Evolutionary conservation across 768 basidiomycete species (phyloP).

Genomic region (Omphalotus guepiniiformis): DNA sequence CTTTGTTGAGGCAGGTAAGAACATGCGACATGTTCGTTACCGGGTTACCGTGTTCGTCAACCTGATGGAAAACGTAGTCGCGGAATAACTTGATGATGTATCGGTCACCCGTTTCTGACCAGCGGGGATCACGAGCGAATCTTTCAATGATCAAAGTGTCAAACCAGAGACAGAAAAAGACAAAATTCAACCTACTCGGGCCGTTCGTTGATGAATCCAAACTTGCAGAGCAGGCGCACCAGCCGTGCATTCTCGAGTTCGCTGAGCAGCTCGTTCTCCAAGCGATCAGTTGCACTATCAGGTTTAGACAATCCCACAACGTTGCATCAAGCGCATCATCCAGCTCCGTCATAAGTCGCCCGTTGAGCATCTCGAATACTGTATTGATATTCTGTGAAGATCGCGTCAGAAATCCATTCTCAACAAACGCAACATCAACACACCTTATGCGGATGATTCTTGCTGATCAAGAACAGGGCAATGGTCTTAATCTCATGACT

Average conservation of each 20-base stretch:
- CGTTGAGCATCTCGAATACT: slow-evolving; percentile 75
- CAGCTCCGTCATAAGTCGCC: slow-evolving; percentile 70
- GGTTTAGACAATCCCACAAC: slow-evolving; percentile 17
- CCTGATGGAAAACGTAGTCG: slow-evolving; percentile 97
- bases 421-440: slow-evolving; percentile 4
- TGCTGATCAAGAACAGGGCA: slow-evolving; percentile 71
- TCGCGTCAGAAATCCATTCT: not conserved
- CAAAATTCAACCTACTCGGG: slow-evolving; percentile 69
- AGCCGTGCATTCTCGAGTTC: slow-evolving; percentile 94
- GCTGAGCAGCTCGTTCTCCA: slow-evolving; percentile 79
- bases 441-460: slow-evolving; percentile 64
- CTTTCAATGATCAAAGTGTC: slow-evolving; percentile 32
- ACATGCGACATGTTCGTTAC: slow-evolving; percentile 91
- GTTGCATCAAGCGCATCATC: slow-evolving; percentile 79
- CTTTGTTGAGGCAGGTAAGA: slow-evolving; percentile 91
- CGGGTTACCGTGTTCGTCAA: slow-evolving; percentile 86
- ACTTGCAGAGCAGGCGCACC: slow-evolving; percentile 85
- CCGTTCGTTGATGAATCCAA: slow-evolving; percentile 99
- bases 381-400: slow-evolving; percentile 64
- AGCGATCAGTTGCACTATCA: slow-evolving; percentile 67
- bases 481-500: slow-evolving; percentile 80
- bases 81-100: slow-evolving; percentile 98
- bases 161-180: not conserved
- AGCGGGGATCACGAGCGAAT: slow-evolving; percentile 91
- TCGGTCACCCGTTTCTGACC: slow-evolving; percentile 98